Base-by-base conservation (phyloP, 2,329 filamentous ascomycete species). In the Pyricularia sp. region DNA sequence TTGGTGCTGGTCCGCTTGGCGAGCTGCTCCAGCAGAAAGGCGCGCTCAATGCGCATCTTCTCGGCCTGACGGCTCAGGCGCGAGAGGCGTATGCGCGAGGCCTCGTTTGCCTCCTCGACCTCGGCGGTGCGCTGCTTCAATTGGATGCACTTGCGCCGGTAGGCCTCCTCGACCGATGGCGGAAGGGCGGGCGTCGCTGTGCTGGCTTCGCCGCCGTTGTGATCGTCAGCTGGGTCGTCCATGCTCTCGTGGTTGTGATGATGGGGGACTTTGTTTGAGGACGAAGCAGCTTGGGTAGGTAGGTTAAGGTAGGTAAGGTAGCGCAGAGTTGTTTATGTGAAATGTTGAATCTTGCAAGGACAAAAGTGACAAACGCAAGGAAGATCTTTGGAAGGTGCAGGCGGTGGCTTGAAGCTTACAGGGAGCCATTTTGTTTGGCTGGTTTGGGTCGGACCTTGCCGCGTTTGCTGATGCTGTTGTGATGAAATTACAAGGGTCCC, bases 131-230 rank as follows among this genome's bases (percentile, higher is more conserved):
- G 91, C 74, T 92, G 91, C 81, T 96, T 96, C 26, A 99, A 87
- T 74, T 96, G 92, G 77, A 97, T 93, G 79, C 94, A 98, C 87
- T 99, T 98, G 72, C 92, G 88, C 75, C 95, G 93, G 81, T 98
- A 99, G 67, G 94, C 94, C 78, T 94, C 91, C 80, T 99, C 94
- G 71, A 98, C 93, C 20, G 93, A 97, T 20, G 95, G 94, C 25
- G 94, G 93, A 4, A 91, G 83, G 59, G 87, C 80, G 20, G 88
- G 86, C 33, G 87, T 87, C 68, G 86, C 82, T 71, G 81, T 78
- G 75, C 77, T 75, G 73, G 72, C 78, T 79, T 74, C 42, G 65
- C 42, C 69, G 64, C 28, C 23, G 59, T 33, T n/a, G 73, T 69
- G 42, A 68, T 73, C 71, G 75, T 82, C 77, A 80, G 78, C 75